Evolutionary conservation across 2,329 filamentous ascomycete species (phyloP).

Genomic region (Arthrinium puccinioides): DNA sequence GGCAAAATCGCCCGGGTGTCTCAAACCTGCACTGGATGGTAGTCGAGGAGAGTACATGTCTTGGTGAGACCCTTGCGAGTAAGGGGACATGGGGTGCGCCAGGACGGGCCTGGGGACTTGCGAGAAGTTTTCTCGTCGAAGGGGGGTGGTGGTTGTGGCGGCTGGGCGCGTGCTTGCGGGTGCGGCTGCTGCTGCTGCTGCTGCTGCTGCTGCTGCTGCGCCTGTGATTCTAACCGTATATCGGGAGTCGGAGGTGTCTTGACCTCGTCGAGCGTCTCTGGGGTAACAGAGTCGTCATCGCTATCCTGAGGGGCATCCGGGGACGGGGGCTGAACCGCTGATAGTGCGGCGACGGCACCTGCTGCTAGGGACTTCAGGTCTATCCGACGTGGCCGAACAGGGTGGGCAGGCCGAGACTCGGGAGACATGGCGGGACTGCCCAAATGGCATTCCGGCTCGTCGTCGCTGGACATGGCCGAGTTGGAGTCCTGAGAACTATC

Average conservation of each 20-base stretch:
- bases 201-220: not conserved
- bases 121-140: not conserved
- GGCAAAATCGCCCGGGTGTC: constrained; percentile 21
- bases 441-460: constrained; percentile 4
- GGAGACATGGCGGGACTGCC: constrained; percentile 24
- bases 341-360: constrained; percentile 2
- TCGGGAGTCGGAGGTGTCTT: not conserved
- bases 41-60: constrained; percentile 17
- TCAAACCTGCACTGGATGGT: constrained; percentile 18
- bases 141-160: not conserved
- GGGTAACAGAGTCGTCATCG: not conserved
- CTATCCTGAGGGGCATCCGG: not conserved
- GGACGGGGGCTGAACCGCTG: not conserved
- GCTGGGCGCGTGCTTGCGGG: not conserved
- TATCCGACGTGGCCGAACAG: not conserved
- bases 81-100: constrained; percentile 21
- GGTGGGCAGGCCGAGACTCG: constrained; percentile 9
- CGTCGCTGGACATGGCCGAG: constrained; percentile 4
- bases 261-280: not conserved
- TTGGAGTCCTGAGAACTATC: constrained; percentile 5
- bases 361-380: constrained; percentile 6
- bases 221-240: too few relatives aligned
- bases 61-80: constrained; percentile 14
- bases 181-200: constrained; percentile 1
- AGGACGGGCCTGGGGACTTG: constrained; percentile 14